Evolutionary conservation across 2,329 filamentous ascomycete genomes (phyloP).

Genomic region (Curvularia spicifera): DNA sequence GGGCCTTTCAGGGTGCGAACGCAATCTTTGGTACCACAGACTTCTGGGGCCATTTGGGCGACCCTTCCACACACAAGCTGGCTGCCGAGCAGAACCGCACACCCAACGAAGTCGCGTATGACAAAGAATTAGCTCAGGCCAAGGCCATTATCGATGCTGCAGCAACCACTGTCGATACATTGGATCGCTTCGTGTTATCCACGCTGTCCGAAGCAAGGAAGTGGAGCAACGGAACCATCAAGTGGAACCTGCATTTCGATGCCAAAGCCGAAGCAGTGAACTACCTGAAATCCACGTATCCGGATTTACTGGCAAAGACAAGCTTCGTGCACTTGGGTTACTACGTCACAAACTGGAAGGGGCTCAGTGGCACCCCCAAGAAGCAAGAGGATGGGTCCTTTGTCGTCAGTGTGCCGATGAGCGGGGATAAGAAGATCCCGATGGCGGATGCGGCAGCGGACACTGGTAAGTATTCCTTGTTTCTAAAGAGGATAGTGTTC

Average conservation of each 20-base stretch:
- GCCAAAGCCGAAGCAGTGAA: slow-evolving; percentile 50
- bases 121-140: background rate
- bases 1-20: slow-evolving; percentile 24
- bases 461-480: slow-evolving; percentile 25
- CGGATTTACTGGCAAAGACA: slow-evolving; percentile 35
- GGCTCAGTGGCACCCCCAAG: slow-evolving; percentile 10
- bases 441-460: slow-evolving; percentile 24
- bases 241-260: slow-evolving; percentile 52
- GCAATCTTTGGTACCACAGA: slow-evolving; percentile 52
- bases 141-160: slow-evolving; percentile 51
- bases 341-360: slow-evolving; percentile 35
- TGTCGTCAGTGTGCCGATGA: slow-evolving; percentile 26
- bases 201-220: slow-evolving; percentile 48
- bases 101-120: slow-evolving; percentile 34
- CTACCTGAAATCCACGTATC: slow-evolving; percentile 46
- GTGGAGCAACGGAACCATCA: slow-evolving; percentile 43
- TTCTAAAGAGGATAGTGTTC: background rate
- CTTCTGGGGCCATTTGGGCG: slow-evolving; percentile 41
- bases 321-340: slow-evolving; percentile 35
- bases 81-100: slow-evolving; percentile 33
- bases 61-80: slow-evolving; percentile 8
- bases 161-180: slow-evolving; percentile 35
- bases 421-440: slow-evolving; percentile 29
- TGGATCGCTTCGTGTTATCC: slow-evolving; percentile 55
- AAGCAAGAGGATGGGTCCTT: slow-evolving; percentile 33